These are phyloP conservation scores for Tulasnella sp. DNA, from an alignment of 768 basidiomycete species.

Conservation along the genomic window DNA sequence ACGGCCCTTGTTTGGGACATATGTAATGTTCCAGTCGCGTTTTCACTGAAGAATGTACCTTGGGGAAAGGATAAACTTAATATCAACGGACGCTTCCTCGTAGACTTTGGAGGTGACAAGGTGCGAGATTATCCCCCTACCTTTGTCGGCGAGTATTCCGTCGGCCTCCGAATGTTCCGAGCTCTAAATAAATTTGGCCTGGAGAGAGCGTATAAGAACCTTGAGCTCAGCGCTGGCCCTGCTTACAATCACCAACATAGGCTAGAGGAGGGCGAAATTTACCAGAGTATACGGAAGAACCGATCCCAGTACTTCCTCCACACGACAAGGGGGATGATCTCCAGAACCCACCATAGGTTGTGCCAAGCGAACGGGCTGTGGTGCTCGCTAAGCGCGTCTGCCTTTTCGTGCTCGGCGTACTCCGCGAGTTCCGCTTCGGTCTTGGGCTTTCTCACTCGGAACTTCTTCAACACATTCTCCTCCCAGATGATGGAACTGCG, in stretches of 20 bases:
- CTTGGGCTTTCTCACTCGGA: slow-evolving; percentile 6
- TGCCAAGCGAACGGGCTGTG: neutral
- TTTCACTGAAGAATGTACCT: slow-evolving; percentile 8
- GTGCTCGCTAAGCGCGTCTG: neutral
- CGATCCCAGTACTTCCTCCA: neutral
- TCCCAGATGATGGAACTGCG: neutral
- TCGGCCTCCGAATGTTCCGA: slow-evolving; percentile 3
- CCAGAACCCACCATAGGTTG: neutral
- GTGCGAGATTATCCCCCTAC: neutral
- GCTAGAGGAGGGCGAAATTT: too few species aligned
- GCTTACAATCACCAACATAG: too few species aligned
- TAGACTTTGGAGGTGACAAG: neutral
- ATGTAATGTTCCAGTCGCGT: neutral
- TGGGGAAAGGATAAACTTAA: neutral
- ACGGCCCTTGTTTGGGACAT: neutral
- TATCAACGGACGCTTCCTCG: neutral
- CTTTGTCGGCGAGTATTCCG: neutral
- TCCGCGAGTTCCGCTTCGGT: neutral
- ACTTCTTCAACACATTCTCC: neutral
- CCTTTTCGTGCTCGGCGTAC: neutral
- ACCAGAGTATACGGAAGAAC: neutral
- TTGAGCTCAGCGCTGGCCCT: too few species aligned
- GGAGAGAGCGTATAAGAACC: too few species aligned
- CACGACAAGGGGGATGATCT: neutral
- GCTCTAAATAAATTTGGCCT: neutral